Conservation (phyloP, 2,329 filamentous ascomycete genomes). For the Sporothrix humicola region DNA sequence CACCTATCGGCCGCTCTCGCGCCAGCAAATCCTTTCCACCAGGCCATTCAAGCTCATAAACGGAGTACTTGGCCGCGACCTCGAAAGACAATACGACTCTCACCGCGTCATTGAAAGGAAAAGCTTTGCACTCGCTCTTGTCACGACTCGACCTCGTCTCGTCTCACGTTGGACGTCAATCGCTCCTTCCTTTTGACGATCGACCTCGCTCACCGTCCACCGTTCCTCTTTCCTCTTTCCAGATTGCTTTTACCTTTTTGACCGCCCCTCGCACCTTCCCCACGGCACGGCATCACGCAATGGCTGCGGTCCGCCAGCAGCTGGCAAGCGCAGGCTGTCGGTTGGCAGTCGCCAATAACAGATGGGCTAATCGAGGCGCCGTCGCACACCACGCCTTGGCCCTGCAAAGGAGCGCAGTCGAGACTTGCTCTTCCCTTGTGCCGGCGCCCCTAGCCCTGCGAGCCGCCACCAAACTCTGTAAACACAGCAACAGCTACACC, state of each 20-base stretch:
- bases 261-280: background rate
- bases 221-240: no score
- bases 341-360: background rate
- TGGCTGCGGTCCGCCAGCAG: slow-evolving; percentile 22
- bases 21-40: background rate
- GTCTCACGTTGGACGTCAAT: background rate
- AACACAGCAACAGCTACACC: background rate
- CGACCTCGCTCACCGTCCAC: no score
- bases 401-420: background rate
- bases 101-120: background rate
- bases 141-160: background rate
- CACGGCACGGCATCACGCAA: background rate
- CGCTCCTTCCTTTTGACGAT: background rate
- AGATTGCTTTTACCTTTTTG: no score
- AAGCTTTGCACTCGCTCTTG: background rate
- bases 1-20: background rate
- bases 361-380: slow-evolving; percentile 16
- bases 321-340: slow-evolving; percentile 15
- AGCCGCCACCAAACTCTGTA: background rate
- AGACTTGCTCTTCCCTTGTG: slow-evolving; percentile 13
- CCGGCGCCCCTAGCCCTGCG: slow-evolving; percentile 19
- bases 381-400: slow-evolving; percentile 10
- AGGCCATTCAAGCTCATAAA: no score
- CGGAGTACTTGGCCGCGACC: no score
- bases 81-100: background rate